Conservation (phyloP, 164 flowering plant species). For the Piper longum region DNA sequence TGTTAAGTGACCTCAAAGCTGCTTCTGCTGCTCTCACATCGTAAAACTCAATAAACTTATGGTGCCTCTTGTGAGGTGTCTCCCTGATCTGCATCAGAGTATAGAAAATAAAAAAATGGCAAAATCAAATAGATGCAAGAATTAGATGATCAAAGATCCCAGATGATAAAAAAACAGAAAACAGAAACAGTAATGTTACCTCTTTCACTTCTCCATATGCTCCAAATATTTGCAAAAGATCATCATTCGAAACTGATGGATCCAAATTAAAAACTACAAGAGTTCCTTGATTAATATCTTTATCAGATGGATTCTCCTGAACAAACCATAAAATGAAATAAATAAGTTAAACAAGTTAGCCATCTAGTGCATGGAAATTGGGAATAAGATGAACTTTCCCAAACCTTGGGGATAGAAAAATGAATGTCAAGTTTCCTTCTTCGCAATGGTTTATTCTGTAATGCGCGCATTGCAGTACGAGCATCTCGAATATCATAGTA, state of each 20-base stretch:
- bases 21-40: constrained; percentile 98
- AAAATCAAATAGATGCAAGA: not conserved
- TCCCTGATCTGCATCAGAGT: constrained; percentile 69
- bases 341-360: constrained; percentile 6
- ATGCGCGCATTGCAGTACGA: constrained; percentile 85
- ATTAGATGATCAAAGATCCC: too few relatives aligned
- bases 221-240: constrained; percentile 77
- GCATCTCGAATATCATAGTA: constrained; percentile 96
- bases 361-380: not conserved
- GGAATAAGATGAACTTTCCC: not conserved
- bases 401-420: constrained; percentile 97
- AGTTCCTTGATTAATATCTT: constrained; percentile 95
- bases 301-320: constrained; percentile 95
- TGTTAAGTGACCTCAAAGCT: constrained; percentile 77
- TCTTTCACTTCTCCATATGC: constrained; percentile 93
- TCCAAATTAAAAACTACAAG: constrained; percentile 90
- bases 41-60: constrained; percentile 88
- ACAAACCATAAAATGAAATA: constrained; percentile 1
- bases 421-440: constrained; percentile 98
- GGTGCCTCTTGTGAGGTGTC: constrained; percentile 93
- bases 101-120: not conserved
- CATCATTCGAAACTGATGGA: constrained; percentile 87
- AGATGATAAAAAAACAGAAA: not conserved
- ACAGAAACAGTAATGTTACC: constrained; percentile 24
- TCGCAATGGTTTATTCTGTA: constrained; percentile 85